A percentile compares a stretch with the other conserved stretches of the same genome.
Conservation (phyloP, 371 early-diverging fungal species). For the Mucor indicus region DNA sequence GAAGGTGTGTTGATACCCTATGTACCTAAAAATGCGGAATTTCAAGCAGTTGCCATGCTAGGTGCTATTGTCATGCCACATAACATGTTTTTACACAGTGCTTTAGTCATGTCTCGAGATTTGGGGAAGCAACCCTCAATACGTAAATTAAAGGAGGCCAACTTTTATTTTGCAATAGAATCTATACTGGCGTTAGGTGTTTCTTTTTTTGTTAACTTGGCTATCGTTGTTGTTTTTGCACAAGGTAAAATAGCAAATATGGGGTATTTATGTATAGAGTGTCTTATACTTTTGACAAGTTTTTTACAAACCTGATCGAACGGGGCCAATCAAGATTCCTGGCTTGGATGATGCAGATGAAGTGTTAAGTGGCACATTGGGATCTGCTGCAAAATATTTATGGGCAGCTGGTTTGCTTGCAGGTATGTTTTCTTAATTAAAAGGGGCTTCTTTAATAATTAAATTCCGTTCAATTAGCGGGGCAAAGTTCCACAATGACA, state of each 20-base stretch:
- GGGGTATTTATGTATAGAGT: too few relatives aligned
- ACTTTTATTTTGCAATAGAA: conserved; percentile 65
- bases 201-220: conserved; percentile 69
- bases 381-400: conserved; percentile 56
- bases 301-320: conserved; percentile 47
- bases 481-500: conserved; percentile 75
- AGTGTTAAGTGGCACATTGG: conserved; percentile 55
- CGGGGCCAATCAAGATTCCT: conserved; percentile 22
- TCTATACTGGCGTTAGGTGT: conserved; percentile 59
- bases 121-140: conserved; percentile 43
- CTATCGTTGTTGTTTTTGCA: conserved; percentile 71
- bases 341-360: conserved; percentile 62
- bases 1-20: conserved; percentile 57
- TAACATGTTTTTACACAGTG: conserved; percentile 71
- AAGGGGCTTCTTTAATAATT: too few relatives aligned
- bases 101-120: conserved; percentile 59
- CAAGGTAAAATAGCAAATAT: conserved; percentile 26
- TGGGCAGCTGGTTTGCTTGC: conserved; percentile 70
- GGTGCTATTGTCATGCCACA: conserved; percentile 78
- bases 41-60: conserved; percentile 68
- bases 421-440: conserved; percentile 18
- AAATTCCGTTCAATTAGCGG: conserved; percentile 31
- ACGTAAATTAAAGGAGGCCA: conserved; percentile 63
- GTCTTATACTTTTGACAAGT: too few relatives aligned
- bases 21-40: conserved; percentile 53